Base-by-base conservation (phyloP, 768 basidiomycete genomes). In the Thelephora ganbajun region DNA sequence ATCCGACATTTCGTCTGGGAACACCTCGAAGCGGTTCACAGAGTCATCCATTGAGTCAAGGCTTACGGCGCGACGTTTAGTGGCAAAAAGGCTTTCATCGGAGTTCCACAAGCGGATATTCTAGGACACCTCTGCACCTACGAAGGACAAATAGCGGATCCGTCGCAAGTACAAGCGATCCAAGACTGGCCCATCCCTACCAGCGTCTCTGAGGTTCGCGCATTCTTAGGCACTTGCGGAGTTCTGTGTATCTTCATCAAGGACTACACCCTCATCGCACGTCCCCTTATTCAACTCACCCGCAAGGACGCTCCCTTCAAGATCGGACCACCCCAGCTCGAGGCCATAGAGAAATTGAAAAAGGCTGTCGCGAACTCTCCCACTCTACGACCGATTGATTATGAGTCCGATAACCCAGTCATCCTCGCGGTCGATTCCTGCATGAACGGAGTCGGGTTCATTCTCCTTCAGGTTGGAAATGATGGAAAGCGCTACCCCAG, bases 61-160 rank as follows among this genome's bases (percentile, higher is more conserved):
- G 41, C 50, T 43, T 23, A 34, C n/a, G 53, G 66, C 4, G 62
- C 52, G 0, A 67, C 54, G 13, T 52, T 52, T 42, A 50, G 49
- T 0, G 54, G 51, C 1, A 18, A 22, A 1, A 55, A 55, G 26
- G 35, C 33, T 0, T 5, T 45, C 34, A 30, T 50, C 6, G 41
- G 48, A 1, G 42, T 50, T 0, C 59, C 57, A 0, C 54, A 61
- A 35, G 55, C 60, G 0, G 50, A 55, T 0, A 58, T 72, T 1
- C 46, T 74, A 0, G 67, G 69, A 0, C 66, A 73, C 39, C 45
- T 44, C 0, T 71, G 68, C 47, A 69, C 63, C 0, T 60, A 55
- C 9, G 56, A 67, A 33, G 70, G 66, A 0, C 51, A 54, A 0
- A 22, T 60, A 0, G 63, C 65, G 0, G 61, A 68, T 2, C 45